Percentiles rank a stretch among this genome's conserved stretches.
Evolutionary conservation across 257 asterid species (phyloP).

Genomic region (Ilex aquifolium): DNA sequence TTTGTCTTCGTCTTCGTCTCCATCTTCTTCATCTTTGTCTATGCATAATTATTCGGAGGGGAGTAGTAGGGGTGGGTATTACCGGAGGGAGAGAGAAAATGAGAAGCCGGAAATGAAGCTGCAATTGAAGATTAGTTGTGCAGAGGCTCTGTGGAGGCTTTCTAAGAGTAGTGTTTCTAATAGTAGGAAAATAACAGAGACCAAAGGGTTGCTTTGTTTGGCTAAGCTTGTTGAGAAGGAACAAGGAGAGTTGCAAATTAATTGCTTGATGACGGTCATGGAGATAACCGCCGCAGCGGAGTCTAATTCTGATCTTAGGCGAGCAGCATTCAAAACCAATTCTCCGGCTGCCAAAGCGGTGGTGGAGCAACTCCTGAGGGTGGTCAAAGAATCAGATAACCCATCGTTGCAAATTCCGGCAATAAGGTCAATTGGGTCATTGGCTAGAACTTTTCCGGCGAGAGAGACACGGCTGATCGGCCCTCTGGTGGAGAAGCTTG

Average conservation of each 20-base stretch:
- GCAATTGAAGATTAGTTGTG: conserved; percentile 39
- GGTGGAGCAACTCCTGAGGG: conserved; percentile 56
- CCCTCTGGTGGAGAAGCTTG: conserved; percentile 36
- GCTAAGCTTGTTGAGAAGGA: conserved; percentile 53
- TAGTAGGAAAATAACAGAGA: conserved; percentile 43
- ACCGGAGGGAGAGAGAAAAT: conserved; percentile 26
- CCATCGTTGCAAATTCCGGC: conserved; percentile 29
- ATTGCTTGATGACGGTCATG: conserved; percentile 43
- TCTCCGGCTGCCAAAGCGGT: conserved; percentile 44
- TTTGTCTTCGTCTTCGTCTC: background rate
- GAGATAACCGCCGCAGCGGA: conserved; percentile 56
- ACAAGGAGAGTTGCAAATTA: conserved; percentile 32
- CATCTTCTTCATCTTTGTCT: background rate
- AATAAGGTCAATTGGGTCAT: conserved; percentile 41
- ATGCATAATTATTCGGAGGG: background rate
- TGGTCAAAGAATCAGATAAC: conserved; percentile 29
- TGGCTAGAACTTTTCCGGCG: conserved; percentile 51
- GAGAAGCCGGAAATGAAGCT: conserved; percentile 36
- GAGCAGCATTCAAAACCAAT: conserved; percentile 40
- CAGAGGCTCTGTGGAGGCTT: conserved; percentile 41
- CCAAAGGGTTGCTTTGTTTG: conserved; percentile 47
- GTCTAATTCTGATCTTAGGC: conserved; percentile 32
- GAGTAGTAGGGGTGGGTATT: conserved; percentile 16
- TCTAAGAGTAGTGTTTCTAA: conserved; percentile 30
- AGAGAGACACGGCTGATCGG: conserved; percentile 39